A percentile compares a stretch with the other conserved stretches of the same genome.
Evolutionary conservation across 345 rosid species (phyloP).

Genomic region (Citrus inodora): DNA sequence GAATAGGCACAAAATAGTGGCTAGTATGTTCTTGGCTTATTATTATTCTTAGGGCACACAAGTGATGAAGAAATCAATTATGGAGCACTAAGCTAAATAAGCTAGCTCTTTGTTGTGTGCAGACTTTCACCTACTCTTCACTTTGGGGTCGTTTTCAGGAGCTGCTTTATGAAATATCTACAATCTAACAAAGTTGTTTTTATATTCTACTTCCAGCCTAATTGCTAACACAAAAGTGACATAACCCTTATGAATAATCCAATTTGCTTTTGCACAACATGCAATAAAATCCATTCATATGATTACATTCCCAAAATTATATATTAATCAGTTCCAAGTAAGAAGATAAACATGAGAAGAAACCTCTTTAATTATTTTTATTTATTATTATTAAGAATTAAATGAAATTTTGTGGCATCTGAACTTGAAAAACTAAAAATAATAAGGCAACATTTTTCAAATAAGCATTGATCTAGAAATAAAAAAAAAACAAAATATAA

Average conservation of each 20-base stretch:
- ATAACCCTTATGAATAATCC: neutral
- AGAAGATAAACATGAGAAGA: neutral
- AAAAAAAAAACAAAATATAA: too few species aligned
- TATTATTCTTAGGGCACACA: neutral
- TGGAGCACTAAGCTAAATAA: slow-evolving; percentile 8
- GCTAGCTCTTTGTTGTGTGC: neutral
- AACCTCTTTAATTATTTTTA: neutral
- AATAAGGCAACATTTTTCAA: too few species aligned
- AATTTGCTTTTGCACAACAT: neutral
- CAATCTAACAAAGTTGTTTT: neutral
- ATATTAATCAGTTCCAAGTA: neutral
- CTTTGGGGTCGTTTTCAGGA: slow-evolving; percentile 14
- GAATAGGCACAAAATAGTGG: neutral
- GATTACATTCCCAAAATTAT: neutral
- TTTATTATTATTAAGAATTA: too few species aligned
- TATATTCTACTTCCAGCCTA: neutral
- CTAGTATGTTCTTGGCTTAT: neutral
- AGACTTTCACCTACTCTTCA: slow-evolving; percentile 15
- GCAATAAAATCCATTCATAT: neutral
- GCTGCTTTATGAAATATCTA: neutral
- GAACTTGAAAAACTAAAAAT: neutral
- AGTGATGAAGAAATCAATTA: slow-evolving; percentile 17
- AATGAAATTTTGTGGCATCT: neutral
- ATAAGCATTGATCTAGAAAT: neutral
- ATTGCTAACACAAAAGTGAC: neutral